Conservation (phyloP, 73 alveolate species). For the Symbiodinium natans region DNA sequence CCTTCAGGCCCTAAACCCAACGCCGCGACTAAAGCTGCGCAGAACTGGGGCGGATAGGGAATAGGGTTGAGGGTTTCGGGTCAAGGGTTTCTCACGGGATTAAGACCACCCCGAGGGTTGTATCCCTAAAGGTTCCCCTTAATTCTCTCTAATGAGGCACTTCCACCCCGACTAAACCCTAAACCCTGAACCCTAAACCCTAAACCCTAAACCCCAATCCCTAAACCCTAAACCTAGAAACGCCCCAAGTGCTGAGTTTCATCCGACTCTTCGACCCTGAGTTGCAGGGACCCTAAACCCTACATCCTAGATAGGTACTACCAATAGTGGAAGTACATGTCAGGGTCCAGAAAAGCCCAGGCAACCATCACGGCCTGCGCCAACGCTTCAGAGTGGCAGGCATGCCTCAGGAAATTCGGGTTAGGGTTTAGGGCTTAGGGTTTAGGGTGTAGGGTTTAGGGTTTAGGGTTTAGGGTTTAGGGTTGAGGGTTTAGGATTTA, state of each 20-base stretch:
- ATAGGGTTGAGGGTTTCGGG: background rate
- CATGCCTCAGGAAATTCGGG: background rate
- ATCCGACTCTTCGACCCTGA: no score
- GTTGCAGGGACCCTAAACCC: no score
- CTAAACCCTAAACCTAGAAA: no score
- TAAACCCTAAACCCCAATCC: background rate
- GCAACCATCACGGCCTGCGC: constrained; percentile 5
- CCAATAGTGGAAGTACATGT: no score
- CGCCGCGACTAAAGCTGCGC: no score
- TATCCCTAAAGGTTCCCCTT: no score
- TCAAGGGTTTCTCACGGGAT: background rate
- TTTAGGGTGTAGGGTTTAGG: background rate
- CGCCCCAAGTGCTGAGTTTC: no score
- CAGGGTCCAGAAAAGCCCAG: background rate
- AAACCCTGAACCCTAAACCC: background rate
- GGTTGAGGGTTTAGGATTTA: background rate
- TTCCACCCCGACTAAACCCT: background rate
- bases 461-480: background rate
- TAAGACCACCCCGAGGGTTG: no score
- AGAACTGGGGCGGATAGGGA: no score
- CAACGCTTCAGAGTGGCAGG: constrained; percentile 2
- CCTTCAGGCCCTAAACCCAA: background rate
- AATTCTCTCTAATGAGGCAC: no score
- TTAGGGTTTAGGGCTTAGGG: background rate
- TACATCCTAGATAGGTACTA: no score